Percentiles rank a stretch among this genome's conserved stretches.
These are phyloP conservation scores for Phytophthora foliorum DNA, from an alignment of 352 stramenopile genomes.

Conservation along the genomic window DNA sequence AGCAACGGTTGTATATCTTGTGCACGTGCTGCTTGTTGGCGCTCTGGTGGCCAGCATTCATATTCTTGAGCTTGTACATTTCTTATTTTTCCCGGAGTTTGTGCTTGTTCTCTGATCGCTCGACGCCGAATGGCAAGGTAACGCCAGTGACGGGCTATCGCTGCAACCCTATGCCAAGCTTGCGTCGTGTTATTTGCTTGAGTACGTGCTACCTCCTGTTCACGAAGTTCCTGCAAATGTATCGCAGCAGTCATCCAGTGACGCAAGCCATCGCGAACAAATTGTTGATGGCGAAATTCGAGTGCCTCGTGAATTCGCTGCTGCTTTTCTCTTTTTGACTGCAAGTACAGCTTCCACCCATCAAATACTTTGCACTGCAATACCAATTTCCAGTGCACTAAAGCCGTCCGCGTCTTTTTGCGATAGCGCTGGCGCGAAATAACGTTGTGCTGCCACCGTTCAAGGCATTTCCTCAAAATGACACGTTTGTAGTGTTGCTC, in stretches of 20 bases:
- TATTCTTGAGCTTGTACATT: constrained; percentile 11
- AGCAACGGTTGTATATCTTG: neutral
- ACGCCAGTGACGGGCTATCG: constrained; percentile 48
- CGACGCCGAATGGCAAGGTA: constrained; percentile 32
- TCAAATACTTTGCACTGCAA: constrained; percentile 43
- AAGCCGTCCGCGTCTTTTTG: constrained; percentile 37
- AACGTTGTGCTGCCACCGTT: constrained; percentile 42
- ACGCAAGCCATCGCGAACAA: constrained; percentile 54
- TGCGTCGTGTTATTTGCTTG: constrained; percentile 33
- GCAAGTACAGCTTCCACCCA: constrained; percentile 49
- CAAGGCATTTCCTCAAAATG: constrained; percentile 43
- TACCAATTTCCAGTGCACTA: constrained; percentile 68
- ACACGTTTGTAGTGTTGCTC: constrained; percentile 37
- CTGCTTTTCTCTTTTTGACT: constrained; percentile 41
- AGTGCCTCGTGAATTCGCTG: constrained; percentile 58
- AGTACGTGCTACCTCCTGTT: constrained; percentile 24
- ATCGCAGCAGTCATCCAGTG: constrained; percentile 60
- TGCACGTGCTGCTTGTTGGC: neutral
- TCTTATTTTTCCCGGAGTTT: constrained; percentile 4
- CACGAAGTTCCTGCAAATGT: constrained; percentile 49
- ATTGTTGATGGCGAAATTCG: constrained; percentile 56
- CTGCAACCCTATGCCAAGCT: constrained; percentile 41
- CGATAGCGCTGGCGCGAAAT: constrained; percentile 21
- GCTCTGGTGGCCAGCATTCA: constrained; percentile 11
- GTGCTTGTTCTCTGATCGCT: constrained; percentile 4